Base-by-base conservation (phyloP, 352 stramenopile species). In the Blastocystis sp. region DNA sequence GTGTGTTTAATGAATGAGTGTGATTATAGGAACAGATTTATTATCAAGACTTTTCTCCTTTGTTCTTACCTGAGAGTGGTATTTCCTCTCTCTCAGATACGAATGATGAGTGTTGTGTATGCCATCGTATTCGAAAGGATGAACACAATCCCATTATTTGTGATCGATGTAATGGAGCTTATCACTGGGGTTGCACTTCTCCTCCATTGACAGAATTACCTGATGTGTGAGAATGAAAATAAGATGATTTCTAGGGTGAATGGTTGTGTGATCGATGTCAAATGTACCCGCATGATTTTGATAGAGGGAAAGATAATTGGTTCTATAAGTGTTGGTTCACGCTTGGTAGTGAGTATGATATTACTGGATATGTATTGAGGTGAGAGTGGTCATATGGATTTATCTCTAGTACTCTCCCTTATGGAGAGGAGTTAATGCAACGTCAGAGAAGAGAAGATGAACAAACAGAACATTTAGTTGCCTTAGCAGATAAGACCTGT, bases 21-120 rank as follows among this genome's bases (percentile, higher is more conserved):
- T 84, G 48, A 84, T 15, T 3, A n/a, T 84, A 84, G 73, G 73
- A 84, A 37, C 73, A 84, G 33, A 44, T 68, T n/a, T 84, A 69
- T 27, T 84, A 84, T 42, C 73, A 84, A 64, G 73, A 84, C 30
- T 84, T 66, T 37, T 84, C 53, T 17, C 73, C 73, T 2, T 42
- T 84, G 13, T 54, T 84, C 19, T 17, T 84, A 7, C 51, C 22
- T 6, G 27, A 84, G 30, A 48, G 48, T 17, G 73, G 24, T 22
- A 27, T 84, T 27, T 37, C n/a, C 4, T 66, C 42, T 17, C 33
- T 60, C 24, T 66, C 24, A 0, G 73, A 84, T 44, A 58, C 22
- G 1, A 69, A 68, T n/a, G 73, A 68, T 33, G 73, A 84, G 48
- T 84, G 73, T 30, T 66, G 30, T 24, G 33, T 68, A 17, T 84